Evolutionary conservation across 768 basidiomycete genomes (phyloP).

Genomic region (Boletus reticuloceps): DNA sequence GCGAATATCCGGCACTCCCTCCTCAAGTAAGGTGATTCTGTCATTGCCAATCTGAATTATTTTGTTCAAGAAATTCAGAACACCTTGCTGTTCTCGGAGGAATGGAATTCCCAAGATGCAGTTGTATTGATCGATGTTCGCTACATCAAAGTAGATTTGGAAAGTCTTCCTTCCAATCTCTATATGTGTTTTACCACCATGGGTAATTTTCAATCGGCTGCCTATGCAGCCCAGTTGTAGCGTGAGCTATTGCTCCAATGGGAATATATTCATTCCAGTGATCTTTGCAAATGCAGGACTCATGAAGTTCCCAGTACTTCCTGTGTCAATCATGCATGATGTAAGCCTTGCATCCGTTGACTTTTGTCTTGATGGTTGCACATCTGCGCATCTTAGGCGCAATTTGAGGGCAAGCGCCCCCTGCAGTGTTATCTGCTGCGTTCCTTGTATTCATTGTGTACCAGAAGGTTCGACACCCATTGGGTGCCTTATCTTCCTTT

Average conservation of each 20-base stretch:
- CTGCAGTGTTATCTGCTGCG: background rate
- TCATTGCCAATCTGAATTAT: background rate
- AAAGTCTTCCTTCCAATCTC: background rate
- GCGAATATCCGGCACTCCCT: background rate
- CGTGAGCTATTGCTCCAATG: background rate
- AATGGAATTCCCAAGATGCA: background rate
- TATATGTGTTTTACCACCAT: background rate
- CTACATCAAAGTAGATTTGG: background rate
- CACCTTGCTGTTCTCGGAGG: background rate
- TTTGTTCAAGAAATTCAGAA: background rate
- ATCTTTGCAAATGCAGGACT: background rate
- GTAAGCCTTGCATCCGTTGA: no score
- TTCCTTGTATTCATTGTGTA: background rate
- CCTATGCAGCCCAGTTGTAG: background rate
- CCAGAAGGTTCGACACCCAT: background rate
- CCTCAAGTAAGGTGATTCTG: accelerated
- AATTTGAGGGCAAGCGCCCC: background rate
- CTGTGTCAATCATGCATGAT: background rate
- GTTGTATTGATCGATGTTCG: background rate
- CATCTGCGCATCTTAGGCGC: no score
- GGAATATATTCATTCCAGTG: background rate
- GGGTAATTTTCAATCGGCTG: background rate
- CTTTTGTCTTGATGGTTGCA: no score
- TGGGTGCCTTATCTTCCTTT: background rate
- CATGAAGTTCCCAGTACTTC: background rate